Evolutionary conservation across 139 green algal genomes (phyloP), one percentile per base, ranked within the genome.

Genomic region (Micromonas commoda): DNA sequence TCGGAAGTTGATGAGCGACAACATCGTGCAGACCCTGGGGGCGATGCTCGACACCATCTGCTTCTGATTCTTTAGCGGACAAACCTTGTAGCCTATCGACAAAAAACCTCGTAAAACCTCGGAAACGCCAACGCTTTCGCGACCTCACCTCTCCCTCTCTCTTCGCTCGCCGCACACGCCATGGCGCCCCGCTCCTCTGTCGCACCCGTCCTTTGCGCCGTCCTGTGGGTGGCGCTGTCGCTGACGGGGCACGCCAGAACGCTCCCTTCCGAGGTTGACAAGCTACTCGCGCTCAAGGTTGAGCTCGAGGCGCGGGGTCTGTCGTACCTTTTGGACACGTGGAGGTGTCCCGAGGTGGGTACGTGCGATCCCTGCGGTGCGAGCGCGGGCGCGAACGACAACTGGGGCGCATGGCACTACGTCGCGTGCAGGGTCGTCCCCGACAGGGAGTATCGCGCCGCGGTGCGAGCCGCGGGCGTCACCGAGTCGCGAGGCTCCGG

Each of bases 41-140:
- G 90, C 90, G 28, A 97, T 98, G 94, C 86, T 98, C 38, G 94
- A 98, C 83, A 97, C 91, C 0, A 84, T 97, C 0, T 91, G 92
- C 0, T 98, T 98, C 70, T 98, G 71, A 81, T 26, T 23, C 52
- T 65, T 68, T 21, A 21, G 19, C 61, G 61, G 9, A 26, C 52
- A 63, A 20, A 63, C 19, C 52, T 63, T 20, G 52, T 63, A 19
- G 52, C 20, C 20, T 63, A 19, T 20, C 20, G 19, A 63, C 19
- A 19, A 19, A n/a, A 63, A 19, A 63, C 19, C 19, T 68, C 32
- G 61, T 68, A 5, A 35, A 68, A 35, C 61, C n/a, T n/a, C n/a
- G n/a, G n/a, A n/a, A n/a, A n/a, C n/a, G n/a, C n/a, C n/a, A n/a
- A n/a, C n/a, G n/a, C n/a, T n/a, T n/a, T 21, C 53, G 53, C 53